A percentile compares a stretch with the other conserved stretches of the same genome.
Conservation (phyloP, 1,139 yeast species). For the Diutina scorzettiae region DNA sequence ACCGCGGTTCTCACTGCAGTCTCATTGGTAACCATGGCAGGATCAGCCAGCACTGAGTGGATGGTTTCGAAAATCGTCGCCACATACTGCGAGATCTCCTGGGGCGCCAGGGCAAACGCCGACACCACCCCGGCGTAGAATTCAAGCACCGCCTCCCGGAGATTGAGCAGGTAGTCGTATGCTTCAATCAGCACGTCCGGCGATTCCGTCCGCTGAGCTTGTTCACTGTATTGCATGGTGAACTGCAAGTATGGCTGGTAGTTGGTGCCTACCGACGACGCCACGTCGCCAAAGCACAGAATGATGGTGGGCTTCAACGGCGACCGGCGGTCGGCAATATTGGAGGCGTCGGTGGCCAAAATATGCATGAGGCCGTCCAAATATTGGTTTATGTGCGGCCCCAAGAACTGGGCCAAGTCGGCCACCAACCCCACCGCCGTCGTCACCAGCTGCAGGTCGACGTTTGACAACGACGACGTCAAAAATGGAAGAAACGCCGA, state of each 20-base stretch:
- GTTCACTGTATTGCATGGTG: conserved; percentile 60
- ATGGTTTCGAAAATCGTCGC: conserved; percentile 63
- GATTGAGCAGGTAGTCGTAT: conserved; percentile 57
- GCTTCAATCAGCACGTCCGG: conserved; percentile 60
- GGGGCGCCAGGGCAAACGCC: conserved; percentile 66
- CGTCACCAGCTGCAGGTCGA: conserved; percentile 70
- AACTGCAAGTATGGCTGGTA: conserved; percentile 68
- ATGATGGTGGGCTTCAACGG: conserved; percentile 71
- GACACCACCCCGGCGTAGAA: conserved; percentile 93
- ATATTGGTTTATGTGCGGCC: conserved; percentile 59
- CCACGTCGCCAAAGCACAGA: conserved; percentile 95
- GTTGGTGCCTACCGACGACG: conserved; percentile 68
- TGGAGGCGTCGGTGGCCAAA: conserved; percentile 60
- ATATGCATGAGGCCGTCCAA: conserved; percentile 74
- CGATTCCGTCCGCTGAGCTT: conserved; percentile 42
- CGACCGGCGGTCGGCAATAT: conserved; percentile 59
- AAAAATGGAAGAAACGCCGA: conserved; percentile 73
- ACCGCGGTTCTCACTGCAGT: conserved; percentile 66
- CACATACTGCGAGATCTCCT: conserved; percentile 50
- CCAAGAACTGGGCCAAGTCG: conserved; percentile 91
- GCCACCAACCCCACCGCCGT: conserved; percentile 94
- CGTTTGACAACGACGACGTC: conserved; percentile 64
- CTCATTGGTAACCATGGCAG: conserved; percentile 48
- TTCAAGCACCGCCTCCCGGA: conserved; percentile 82
- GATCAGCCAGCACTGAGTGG: conserved; percentile 46